These are phyloP conservation scores for Suzukiozyma palmioleophila DNA, from an alignment of 1,139 yeast species.

Conservation along the genomic window DNA sequence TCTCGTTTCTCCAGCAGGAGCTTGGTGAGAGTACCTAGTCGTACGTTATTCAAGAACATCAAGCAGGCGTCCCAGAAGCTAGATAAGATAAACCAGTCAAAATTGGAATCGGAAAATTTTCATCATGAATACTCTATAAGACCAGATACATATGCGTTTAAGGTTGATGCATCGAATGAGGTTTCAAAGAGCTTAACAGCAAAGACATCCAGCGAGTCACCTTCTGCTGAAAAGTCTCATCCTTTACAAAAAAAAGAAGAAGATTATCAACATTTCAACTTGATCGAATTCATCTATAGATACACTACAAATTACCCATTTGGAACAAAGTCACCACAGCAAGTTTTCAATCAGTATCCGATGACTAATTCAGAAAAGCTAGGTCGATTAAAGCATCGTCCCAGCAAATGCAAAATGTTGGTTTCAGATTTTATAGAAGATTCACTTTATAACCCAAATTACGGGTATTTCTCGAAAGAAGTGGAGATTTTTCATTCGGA, in stretches of 20 bases:
- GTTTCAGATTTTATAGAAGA: slow-evolving; percentile 81
- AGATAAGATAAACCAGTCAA: slow-evolving; percentile 2
- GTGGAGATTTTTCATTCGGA: slow-evolving; percentile 72
- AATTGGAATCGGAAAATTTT: slow-evolving; percentile 15
- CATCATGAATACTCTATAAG: slow-evolving; percentile 46
- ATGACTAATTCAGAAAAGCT: slow-evolving; percentile 43
- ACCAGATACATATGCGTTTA: slow-evolving; percentile 47
- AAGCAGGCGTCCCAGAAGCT: slow-evolving; percentile 2
- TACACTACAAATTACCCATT: slow-evolving; percentile 46
- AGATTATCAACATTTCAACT: slow-evolving; percentile 17
- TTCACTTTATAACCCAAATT: slow-evolving; percentile 72
- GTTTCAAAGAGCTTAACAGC: slow-evolving; percentile 12
- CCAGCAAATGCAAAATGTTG: slow-evolving; percentile 63
- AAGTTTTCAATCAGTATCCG: slow-evolving; percentile 37
- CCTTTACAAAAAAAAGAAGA: slow-evolving; percentile 25
- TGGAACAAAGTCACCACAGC: slow-evolving; percentile 34
- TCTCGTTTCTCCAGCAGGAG: background rate
- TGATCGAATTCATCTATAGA: slow-evolving; percentile 35
- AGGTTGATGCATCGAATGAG: slow-evolving; percentile 29
- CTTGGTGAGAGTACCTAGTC: background rate
- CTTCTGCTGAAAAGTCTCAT: slow-evolving; percentile 12
- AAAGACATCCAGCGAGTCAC: background rate
- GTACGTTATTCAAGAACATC: slow-evolving; percentile 2
- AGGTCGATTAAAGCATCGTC: slow-evolving; percentile 45
- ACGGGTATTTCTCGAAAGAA: slow-evolving; percentile 77